Conservation (phyloP, 2,329 filamentous ascomycete genomes). For the Colletotrichum sansevieriae region DNA sequence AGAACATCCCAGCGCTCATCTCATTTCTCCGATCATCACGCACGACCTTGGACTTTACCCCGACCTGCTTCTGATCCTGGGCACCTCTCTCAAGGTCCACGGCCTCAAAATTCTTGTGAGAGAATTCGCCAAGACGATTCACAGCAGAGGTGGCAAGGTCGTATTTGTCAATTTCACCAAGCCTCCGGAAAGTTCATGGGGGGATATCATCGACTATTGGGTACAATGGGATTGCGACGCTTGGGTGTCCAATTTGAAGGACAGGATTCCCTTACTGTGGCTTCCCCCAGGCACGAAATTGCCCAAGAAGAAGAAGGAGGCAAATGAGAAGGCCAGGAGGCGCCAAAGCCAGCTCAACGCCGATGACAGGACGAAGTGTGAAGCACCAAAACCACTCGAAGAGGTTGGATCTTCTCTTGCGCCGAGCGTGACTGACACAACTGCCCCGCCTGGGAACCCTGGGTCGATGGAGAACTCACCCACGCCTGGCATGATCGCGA, state of each 20-base stretch:
- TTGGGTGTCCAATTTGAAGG: constrained; percentile 75
- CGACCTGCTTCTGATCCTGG: constrained; percentile 77
- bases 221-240: constrained; percentile 81
- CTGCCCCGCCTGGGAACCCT: too few species aligned
- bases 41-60: constrained; percentile 75
- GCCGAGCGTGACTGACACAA: too few species aligned
- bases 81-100: constrained; percentile 78
- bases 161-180: constrained; percentile 81
- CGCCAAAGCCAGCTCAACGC: constrained; percentile 21
- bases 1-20: constrained; percentile 76
- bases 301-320: constrained; percentile 57
- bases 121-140: constrained; percentile 79
- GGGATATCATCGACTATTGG: constrained; percentile 80
- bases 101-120: constrained; percentile 78
- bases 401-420: too few species aligned
- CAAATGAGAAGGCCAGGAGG: constrained; percentile 34
- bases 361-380: constrained; percentile 46
- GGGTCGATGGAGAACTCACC: neutral
- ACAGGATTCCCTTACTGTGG: constrained; percentile 72
- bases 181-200: constrained; percentile 79
- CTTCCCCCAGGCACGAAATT: constrained; percentile 58
- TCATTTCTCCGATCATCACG: constrained; percentile 76
- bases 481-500: too few species aligned
- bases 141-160: constrained; percentile 76
- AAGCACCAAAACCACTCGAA: constrained; percentile 37